These are phyloP conservation scores for Bullera alba DNA, from an alignment of 768 basidiomycete species.

Conservation along the genomic window DNA sequence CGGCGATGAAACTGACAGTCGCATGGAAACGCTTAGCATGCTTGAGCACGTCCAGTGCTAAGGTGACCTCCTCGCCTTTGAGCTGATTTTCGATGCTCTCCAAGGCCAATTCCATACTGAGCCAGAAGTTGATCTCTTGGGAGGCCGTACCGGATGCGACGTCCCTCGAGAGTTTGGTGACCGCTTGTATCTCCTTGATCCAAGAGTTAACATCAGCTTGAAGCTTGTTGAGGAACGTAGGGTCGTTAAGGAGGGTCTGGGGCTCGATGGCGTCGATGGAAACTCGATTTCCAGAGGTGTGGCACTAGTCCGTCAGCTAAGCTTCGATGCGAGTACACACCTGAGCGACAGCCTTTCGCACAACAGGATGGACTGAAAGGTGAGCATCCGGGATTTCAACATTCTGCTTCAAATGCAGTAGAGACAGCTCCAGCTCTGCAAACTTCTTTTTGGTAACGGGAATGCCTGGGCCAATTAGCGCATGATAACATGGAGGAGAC, in stretches of 20 bases:
- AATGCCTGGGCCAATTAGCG: constrained; percentile 54
- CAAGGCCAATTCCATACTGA: constrained; percentile 84
- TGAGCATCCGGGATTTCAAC: constrained; percentile 98
- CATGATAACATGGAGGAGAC: constrained; percentile 7
- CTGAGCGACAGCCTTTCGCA: constrained; percentile 74
- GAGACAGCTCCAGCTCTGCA: constrained; percentile 87
- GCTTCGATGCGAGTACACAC: constrained; percentile 28
- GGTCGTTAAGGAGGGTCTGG: constrained; percentile 73
- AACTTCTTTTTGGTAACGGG: constrained; percentile 99
- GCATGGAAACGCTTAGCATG: constrained; percentile 96
- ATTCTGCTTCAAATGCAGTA: constrained; percentile 94
- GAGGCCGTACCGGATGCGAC: constrained; percentile 91
- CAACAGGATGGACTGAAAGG: constrained; percentile 80
- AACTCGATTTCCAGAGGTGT: constrained; percentile 49
- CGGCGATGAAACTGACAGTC: constrained; percentile 94
- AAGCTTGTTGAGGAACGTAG: constrained; percentile 82
- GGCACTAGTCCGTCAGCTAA: constrained; percentile 27
- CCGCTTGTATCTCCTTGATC: constrained; percentile 96
- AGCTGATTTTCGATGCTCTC: constrained; percentile 90
- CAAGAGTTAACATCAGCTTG: constrained; percentile 92
- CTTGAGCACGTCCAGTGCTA: constrained; percentile 66
- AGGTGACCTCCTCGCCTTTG: constrained; percentile 76
- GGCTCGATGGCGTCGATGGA: constrained; percentile 68
- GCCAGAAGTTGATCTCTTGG: constrained; percentile 99
- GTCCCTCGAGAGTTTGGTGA: constrained; percentile 90